Evolutionary conservation across 2,329 filamentous ascomycete genomes (phyloP).

Genomic region (Rasamsonia emersonii): DNA sequence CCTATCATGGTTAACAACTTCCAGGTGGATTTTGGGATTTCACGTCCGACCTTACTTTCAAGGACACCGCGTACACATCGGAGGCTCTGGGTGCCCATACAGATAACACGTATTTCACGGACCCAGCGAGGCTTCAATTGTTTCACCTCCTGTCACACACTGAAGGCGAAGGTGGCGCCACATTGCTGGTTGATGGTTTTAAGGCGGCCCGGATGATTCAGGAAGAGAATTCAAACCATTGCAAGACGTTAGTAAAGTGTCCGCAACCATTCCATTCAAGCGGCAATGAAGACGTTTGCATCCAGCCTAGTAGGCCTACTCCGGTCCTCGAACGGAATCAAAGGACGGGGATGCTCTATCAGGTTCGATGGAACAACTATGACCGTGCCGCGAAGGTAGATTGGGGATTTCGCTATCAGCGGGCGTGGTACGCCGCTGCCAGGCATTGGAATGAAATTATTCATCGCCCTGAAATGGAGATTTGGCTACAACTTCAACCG

Average conservation of each 20-base stretch:
- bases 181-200: conserved; percentile 81
- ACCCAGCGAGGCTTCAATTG: conserved; percentile 82
- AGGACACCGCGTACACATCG: conserved; percentile 87
- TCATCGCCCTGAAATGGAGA: conserved; percentile 56
- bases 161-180: conserved; percentile 56
- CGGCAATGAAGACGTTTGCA: conserved; percentile 75
- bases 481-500: conserved; percentile 72
- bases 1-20: conserved; percentile 9
- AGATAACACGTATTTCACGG: conserved; percentile 92
- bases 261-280: conserved; percentile 71
- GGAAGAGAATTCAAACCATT: conserved; percentile 47
- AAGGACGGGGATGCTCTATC: conserved; percentile 39
- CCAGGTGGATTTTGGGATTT: conserved; percentile 70
- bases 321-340: conserved; percentile 62
- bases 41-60: conserved; percentile 74
- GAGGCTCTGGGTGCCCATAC: conserved; percentile 77
- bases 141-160: conserved; percentile 86
- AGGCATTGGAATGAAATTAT: conserved; percentile 64
- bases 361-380: conserved; percentile 88
- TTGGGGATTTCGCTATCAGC: conserved; percentile 42
- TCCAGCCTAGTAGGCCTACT: conserved; percentile 60
- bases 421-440: conserved; percentile 72
- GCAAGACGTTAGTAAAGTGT: conserved; percentile 47
- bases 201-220: conserved; percentile 56
- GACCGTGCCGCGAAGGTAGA: conserved; percentile 64